phyloP scores from a whole-genome alignment of 2,329 filamentous ascomycete species.

The Epichloe sylvatica region DNA sequence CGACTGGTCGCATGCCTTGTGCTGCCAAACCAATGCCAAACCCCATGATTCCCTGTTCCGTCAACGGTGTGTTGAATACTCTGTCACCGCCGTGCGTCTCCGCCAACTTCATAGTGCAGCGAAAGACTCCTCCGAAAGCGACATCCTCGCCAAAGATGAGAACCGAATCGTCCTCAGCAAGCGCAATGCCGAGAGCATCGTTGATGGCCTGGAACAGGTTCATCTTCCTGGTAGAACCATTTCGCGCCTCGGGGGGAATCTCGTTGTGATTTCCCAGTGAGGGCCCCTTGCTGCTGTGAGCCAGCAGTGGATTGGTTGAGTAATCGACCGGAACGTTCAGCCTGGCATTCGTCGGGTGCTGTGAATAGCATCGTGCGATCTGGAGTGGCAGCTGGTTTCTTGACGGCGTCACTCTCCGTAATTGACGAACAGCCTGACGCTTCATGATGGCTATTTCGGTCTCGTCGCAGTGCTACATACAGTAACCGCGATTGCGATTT shows the following conservation, averaged over 20 bases:
- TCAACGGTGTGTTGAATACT: slow-evolving; percentile 92
- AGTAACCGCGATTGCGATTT: neutral
- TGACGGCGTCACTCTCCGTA: slow-evolving; percentile 15
- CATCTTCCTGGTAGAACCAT: slow-evolving; percentile 66
- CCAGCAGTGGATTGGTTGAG: slow-evolving; percentile 62
- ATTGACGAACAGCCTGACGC: slow-evolving; percentile 18
- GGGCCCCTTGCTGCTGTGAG: slow-evolving; percentile 56
- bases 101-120: slow-evolving; percentile 81
- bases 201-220: slow-evolving; percentile 94
- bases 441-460: slow-evolving; percentile 14
- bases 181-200: slow-evolving; percentile 67
- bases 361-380: slow-evolving; percentile 32
- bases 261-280: slow-evolving; percentile 55
- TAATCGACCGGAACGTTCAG: slow-evolving; percentile 87
- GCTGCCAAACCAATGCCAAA: slow-evolving; percentile 85
- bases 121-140: slow-evolving; percentile 90
- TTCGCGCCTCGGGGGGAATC: slow-evolving; percentile 53
- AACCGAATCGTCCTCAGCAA: slow-evolving; percentile 72
- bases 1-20: slow-evolving; percentile 82
- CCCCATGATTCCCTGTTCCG: slow-evolving; percentile 86
- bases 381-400: slow-evolving; percentile 9
- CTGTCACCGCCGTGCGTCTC: slow-evolving; percentile 76
- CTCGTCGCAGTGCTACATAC: slow-evolving; percentile 5
- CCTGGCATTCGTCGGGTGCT: slow-evolving; percentile 43
- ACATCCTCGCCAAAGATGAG: slow-evolving; percentile 94